phyloP scores from a whole-genome alignment of 805 yeast genomes.

The Hanseniaspora taiwanica region DNA sequence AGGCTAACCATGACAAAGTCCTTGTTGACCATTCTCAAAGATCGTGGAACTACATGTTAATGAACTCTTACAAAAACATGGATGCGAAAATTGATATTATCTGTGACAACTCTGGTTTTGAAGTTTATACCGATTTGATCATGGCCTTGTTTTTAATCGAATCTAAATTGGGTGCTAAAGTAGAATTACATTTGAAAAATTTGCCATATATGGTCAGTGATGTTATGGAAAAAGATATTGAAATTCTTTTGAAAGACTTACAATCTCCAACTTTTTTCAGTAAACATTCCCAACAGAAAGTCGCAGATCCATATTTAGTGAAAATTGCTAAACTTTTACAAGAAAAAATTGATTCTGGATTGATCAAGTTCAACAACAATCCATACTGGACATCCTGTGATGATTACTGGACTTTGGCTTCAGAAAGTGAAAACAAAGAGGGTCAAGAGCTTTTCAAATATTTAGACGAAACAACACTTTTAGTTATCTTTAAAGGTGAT shows the following conservation, averaged over 20 bases:
- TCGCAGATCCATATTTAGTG: constrained; percentile 17
- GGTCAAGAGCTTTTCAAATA: constrained; percentile 51
- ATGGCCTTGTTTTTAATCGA: constrained; percentile 58
- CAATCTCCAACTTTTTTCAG: constrained; percentile 38
- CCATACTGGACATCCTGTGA: constrained; percentile 79
- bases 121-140: constrained; percentile 74
- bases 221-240: constrained; percentile 74
- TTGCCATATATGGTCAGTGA: constrained; percentile 98
- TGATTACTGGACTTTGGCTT: constrained; percentile 61
- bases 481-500: constrained; percentile 87
- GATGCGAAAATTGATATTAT: constrained; percentile 71
- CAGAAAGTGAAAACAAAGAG: constrained; percentile 35
- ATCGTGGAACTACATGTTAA: constrained; percentile 45
- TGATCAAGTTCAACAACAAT: constrained; percentile 39
- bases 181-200: constrained; percentile 76
- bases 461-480: constrained; percentile 33
- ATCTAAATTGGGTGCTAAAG: constrained; percentile 44
- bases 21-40: constrained; percentile 57
- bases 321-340: constrained; percentile 34
- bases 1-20: constrained; percentile 66
- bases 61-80: too few relatives aligned
- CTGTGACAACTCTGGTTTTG: constrained; percentile 91
- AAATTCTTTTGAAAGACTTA: constrained; percentile 43
- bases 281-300: constrained; percentile 8
- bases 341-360: constrained; percentile 32